Evolutionary conservation across 1,284 basidiomycete species (phyloP).

Genomic region (Cystobasidiaceae sp.): DNA sequence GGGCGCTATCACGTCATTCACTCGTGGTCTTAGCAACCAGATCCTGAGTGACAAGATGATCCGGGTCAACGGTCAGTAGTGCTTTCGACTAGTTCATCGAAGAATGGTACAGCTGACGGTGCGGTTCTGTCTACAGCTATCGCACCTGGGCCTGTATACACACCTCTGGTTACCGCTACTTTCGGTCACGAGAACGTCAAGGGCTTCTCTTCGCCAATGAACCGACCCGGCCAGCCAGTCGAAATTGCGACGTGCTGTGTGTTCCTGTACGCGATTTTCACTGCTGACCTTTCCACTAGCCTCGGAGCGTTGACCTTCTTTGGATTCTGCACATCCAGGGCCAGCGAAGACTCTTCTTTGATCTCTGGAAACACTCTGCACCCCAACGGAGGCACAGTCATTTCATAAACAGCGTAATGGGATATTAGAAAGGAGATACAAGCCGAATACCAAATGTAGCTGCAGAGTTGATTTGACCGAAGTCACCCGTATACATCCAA

Average conservation of each 20-base stretch:
- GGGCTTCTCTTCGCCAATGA: constrained; percentile 41
- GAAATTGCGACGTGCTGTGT: constrained; percentile 57
- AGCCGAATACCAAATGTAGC: no score
- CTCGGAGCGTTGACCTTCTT: not conserved
- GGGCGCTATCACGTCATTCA: constrained; percentile 53
- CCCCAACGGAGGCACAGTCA: constrained; percentile 45
- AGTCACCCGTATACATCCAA: no score
- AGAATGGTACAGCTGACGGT: not conserved
- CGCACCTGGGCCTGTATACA: constrained; percentile 56
- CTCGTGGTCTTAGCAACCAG: constrained; percentile 54
- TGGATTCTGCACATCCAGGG: not conserved
- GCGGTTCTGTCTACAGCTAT: constrained; percentile 47
- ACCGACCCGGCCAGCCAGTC: constrained; percentile 56
- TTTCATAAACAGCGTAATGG: no score
- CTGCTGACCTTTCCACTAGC: not conserved
- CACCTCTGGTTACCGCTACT: constrained; percentile 51
- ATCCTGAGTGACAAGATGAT: constrained; percentile 55
- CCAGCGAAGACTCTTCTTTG: constrained; percentile 51
- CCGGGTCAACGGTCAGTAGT: constrained; percentile 53
- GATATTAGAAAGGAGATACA: no score
- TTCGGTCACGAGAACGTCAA: constrained; percentile 26
- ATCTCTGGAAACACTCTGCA: constrained; percentile 51
- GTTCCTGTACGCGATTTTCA: constrained; percentile 47
- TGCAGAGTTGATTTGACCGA: no score
- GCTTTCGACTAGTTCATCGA: constrained; percentile 38